These are phyloP conservation scores for Vigna mungo DNA, from an alignment of 306 rosid genomes.

Conservation along the genomic window DNA sequence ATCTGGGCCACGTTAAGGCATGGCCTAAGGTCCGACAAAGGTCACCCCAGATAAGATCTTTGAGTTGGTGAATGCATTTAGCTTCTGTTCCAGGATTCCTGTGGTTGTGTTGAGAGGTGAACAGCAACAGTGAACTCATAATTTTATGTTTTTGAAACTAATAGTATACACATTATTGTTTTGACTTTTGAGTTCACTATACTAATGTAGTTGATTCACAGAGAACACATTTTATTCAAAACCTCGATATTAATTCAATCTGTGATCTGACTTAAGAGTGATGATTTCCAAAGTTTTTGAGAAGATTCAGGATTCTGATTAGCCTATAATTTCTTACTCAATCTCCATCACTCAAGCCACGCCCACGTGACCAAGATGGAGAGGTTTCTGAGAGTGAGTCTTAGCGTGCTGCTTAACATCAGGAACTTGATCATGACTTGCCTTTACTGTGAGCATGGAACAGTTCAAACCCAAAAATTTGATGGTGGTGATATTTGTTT, in stretches of 20 bases:
- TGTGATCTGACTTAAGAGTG: background rate
- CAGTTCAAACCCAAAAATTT: background rate
- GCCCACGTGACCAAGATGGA: background rate
- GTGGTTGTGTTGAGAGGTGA: constrained; percentile 22
- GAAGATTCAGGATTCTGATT: background rate
- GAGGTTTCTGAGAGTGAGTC: background rate
- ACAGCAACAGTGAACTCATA: background rate
- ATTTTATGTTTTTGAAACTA: background rate
- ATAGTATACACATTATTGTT: constrained; percentile 29
- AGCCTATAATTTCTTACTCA: background rate
- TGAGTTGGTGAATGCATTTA: constrained; percentile 4
- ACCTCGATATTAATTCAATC: background rate
- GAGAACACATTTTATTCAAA: background rate
- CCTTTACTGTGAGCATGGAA: background rate
- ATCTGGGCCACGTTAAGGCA: constrained; percentile 39
- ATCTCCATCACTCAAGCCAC: background rate
- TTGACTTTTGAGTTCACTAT: background rate
- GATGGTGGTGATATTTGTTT: constrained; percentile 8
- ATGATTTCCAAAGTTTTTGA: background rate
- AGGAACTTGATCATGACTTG: background rate
- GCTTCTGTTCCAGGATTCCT: constrained; percentile 44
- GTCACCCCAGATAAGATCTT: constrained; percentile 32
- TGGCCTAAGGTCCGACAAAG: constrained; percentile 35
- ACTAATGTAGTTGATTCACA: background rate
- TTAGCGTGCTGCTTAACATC: background rate